These are phyloP conservation scores for Vitis rupestris DNA, from an alignment of 164 flowering plant genomes.

Conservation along the genomic window DNA sequence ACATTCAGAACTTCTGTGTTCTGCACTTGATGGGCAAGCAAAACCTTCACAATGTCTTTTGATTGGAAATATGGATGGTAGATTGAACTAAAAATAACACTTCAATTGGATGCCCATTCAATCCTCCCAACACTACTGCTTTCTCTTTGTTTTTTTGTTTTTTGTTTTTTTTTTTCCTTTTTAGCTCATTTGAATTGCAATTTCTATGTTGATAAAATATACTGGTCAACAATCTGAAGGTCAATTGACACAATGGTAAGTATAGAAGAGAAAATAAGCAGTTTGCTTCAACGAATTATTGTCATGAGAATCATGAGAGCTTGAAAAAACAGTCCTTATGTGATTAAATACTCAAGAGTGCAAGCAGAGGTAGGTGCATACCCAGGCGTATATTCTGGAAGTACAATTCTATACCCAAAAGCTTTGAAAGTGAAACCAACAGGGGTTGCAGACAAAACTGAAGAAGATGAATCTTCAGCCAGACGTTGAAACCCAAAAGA, in stretches of 20 bases:
- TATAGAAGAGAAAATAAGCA: background rate
- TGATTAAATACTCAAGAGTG: no score
- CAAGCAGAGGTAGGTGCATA: slow-evolving; percentile 23
- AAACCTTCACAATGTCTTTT: no score
- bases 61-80: no score
- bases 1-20: background rate
- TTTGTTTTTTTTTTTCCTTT: background rate
- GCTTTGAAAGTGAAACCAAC: slow-evolving; percentile 59
- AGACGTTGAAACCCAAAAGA: slow-evolving; percentile 40
- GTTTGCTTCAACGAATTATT: background rate
- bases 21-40: no score
- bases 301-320: no score
- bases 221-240: no score
- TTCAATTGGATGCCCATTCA: no score
- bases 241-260: no score
- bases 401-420: slow-evolving; percentile 54
- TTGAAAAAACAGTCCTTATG: no score
- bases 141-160: no score
- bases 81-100: no score
- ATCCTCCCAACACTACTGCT: no score
- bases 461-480: slow-evolving; percentile 45
- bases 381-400: slow-evolving; percentile 91
- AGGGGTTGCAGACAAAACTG: slow-evolving; percentile 32
- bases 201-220: background rate
- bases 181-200: background rate